Evolutionary conservation across 768 basidiomycete genomes (phyloP).

Genomic region (Trametes coccinea): DNA sequence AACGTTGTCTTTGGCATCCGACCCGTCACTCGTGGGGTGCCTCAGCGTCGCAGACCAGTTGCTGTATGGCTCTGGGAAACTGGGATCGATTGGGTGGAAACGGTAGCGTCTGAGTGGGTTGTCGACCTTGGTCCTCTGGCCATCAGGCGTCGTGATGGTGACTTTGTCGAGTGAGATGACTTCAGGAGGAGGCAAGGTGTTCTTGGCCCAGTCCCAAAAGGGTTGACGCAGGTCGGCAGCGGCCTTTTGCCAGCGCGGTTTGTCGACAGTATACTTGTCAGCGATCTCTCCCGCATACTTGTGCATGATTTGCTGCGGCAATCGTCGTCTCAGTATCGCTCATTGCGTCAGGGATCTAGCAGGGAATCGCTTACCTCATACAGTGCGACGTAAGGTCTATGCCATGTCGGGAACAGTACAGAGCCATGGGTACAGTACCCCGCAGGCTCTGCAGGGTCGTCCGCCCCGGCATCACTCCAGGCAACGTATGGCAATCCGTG

Average conservation of each 20-base stretch:
- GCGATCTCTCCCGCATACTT: conserved; percentile 44
- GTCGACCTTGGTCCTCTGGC: conserved; percentile 2
- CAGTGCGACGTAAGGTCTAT: conserved; percentile 52
- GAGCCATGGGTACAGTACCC: conserved; percentile 61
- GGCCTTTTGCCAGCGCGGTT: conserved; percentile 33
- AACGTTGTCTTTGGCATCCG: conserved; percentile 14
- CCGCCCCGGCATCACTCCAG: conserved; percentile 44
- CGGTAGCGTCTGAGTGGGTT: conserved; percentile 21
- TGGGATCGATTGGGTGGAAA: conserved; percentile 15
- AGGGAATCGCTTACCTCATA: conserved; percentile 46
- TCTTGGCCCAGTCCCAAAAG: conserved; percentile 54
- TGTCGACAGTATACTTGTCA: conserved; percentile 35
- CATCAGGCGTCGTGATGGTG: conserved; percentile 12
- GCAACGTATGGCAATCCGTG: conserved; percentile 49
- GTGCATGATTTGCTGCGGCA: conserved; percentile 49
- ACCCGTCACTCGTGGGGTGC: conserved; percentile 10
- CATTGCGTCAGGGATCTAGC: not conserved
- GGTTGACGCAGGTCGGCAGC: conserved; percentile 42
- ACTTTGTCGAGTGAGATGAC: conserved; percentile 11
- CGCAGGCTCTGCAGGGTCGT: conserved; percentile 38
- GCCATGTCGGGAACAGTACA: conserved; percentile 56
- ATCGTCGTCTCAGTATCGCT: conserved; percentile 18
- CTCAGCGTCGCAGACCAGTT: conserved; percentile 20
- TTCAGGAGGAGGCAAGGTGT: conserved; percentile 14
- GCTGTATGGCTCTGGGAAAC: conserved; percentile 18